Conservation (phyloP, 2,329 filamentous ascomycete genomes). For the Stachybotrys chartarum region DNA sequence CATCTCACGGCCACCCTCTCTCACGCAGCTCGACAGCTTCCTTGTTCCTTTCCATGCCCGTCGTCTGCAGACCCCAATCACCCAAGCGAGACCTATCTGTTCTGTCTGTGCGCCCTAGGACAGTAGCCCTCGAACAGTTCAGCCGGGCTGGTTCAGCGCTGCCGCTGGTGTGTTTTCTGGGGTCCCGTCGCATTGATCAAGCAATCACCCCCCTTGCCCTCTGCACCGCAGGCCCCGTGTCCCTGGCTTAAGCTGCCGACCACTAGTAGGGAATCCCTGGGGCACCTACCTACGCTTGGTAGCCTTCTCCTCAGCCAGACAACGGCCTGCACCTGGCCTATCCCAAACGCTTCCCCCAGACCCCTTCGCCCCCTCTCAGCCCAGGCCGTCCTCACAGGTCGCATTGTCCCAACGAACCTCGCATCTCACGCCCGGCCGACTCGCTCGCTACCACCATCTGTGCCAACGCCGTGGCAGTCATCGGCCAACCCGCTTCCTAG, state of each 20-base stretch:
- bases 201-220: background rate
- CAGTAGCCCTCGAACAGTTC: constrained; percentile 3
- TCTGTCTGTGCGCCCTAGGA: background rate
- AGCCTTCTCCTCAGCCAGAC: background rate
- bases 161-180: constrained; percentile 1
- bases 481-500: constrained; percentile 1
- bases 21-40: background rate
- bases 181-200: constrained; percentile 1
- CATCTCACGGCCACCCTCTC: background rate
- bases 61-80: background rate
- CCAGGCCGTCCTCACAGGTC: background rate
- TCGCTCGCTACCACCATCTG: background rate
- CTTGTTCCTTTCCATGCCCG: background rate
- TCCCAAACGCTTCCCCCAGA: background rate
- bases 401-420: constrained; percentile 9
- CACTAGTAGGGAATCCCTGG: background rate
- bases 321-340: background rate
- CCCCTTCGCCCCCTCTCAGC: background rate
- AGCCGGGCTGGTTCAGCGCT: constrained; percentile 21
- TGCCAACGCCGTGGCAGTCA: background rate
- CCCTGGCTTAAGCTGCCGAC: constrained; percentile 4
- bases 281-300: too few relatives aligned
- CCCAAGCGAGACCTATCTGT: background rate
- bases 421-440: constrained; percentile 1
- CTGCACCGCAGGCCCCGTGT: background rate